Evolutionary conservation across 495 filamentous ascomycete genomes (phyloP).

Genomic region (Aspergillus bridgeri): DNA sequence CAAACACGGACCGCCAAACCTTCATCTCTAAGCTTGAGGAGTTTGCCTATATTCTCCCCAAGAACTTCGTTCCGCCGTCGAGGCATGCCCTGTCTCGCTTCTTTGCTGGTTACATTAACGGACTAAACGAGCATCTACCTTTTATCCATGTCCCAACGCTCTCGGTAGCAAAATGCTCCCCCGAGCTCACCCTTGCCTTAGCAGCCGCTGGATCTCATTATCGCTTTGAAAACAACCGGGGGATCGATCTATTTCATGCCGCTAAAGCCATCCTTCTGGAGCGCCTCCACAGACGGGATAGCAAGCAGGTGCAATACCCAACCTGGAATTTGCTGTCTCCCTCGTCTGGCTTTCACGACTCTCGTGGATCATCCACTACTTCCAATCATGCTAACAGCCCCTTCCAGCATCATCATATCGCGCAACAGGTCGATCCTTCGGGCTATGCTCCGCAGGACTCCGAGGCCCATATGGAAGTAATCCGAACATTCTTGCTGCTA

Average conservation of each 20-base stretch:
- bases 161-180: slow-evolving; percentile 41
- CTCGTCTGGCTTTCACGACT: slow-evolving; percentile 34
- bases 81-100: slow-evolving; percentile 45
- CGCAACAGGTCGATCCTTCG: slow-evolving; percentile 31
- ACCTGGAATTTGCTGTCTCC: slow-evolving; percentile 45
- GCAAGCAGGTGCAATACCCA: slow-evolving; percentile 41
- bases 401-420: slow-evolving; percentile 28
- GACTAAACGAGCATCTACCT: slow-evolving; percentile 47
- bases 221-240: slow-evolving; percentile 63
- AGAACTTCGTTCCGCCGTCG: slow-evolving; percentile 58
- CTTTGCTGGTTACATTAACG: slow-evolving; percentile 49
- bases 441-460: slow-evolving; percentile 43
- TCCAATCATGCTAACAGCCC: slow-evolving; percentile 41
- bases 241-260: slow-evolving; percentile 68
- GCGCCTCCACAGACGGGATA: slow-evolving; percentile 44
- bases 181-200: slow-evolving; percentile 45
- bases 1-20: slow-evolving; percentile 56
- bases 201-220: slow-evolving; percentile 51
- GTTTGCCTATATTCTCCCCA: slow-evolving; percentile 63
- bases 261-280: slow-evolving; percentile 47
- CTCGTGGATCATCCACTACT: slow-evolving; percentile 38
- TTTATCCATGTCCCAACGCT: slow-evolving; percentile 50
- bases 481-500: slow-evolving; percentile 45
- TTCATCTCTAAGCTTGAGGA: slow-evolving; percentile 63
- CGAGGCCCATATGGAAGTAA: slow-evolving; percentile 50